Percentiles rank a stretch among this genome's conserved stretches.
Evolutionary conservation across 352 stramenopile genomes (phyloP).

Genomic region (Phytophthora lateralis): DNA sequence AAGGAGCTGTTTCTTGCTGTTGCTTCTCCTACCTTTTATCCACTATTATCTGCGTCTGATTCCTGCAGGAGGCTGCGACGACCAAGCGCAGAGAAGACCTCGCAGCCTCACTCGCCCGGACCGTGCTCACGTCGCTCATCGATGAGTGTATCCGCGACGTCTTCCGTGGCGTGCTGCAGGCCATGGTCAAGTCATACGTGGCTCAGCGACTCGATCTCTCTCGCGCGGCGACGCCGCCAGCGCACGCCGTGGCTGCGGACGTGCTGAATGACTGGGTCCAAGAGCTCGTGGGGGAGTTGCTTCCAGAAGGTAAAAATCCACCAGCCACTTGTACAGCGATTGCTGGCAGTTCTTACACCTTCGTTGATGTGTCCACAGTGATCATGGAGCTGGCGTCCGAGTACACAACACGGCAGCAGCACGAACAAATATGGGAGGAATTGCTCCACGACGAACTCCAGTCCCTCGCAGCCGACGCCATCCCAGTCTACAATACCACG

Average conservation of each 20-base stretch:
- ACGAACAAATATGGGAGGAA: conserved; percentile 10
- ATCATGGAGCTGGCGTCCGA: conserved; percentile 35
- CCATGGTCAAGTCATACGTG: conserved; percentile 49
- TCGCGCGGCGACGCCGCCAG: conserved; percentile 25
- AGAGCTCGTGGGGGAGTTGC: conserved; percentile 39
- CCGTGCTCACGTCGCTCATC: conserved; percentile 24
- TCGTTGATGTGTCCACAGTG: conserved; percentile 17
- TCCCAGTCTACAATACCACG: neutral
- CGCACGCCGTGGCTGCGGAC: conserved; percentile 33
- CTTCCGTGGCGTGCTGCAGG: conserved; percentile 41
- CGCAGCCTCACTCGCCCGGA: conserved; percentile 15
- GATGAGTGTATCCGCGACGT: conserved; percentile 34
- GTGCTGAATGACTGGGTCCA: conserved; percentile 42
- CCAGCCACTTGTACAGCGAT: neutral
- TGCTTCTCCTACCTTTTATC: conserved; percentile 1
- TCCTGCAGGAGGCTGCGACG: conserved; percentile 21
- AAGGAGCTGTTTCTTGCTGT: conserved; percentile 3
- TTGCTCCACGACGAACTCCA: conserved; percentile 18
- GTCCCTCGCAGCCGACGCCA: conserved; percentile 7
- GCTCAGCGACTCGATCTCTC: conserved; percentile 35
- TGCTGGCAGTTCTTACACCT: neutral
- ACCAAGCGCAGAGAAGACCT: conserved; percentile 28
- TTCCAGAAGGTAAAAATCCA: conserved; percentile 42
- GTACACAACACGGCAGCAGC: conserved; percentile 15
- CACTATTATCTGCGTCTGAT: conserved; percentile 4